Base-by-base conservation (phyloP, 192 early-diverging fungal species). In the Coemansia sp. region DNA sequence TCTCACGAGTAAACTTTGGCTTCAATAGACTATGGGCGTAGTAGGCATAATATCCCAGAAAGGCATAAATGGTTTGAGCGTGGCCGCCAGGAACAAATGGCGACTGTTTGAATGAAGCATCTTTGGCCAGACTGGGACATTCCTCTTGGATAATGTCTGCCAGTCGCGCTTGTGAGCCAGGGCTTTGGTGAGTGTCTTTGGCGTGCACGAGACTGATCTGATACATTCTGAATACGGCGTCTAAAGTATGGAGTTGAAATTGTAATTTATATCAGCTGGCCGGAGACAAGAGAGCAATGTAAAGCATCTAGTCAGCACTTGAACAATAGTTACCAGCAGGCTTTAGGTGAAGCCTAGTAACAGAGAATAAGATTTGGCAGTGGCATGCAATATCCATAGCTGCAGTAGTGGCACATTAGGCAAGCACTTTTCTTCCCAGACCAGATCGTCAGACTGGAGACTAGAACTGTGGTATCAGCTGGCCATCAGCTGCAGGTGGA, bases 81-180 rank as follows among this genome's bases (percentile, higher is more conserved):
- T 95, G 90, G 20, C 92, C 90, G 52, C 83, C 89, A 49, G 77
- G 80, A 26, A 98, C 84, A 64, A 86, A 87, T 15, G 78, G 72
- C 14, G 93, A 91, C 8, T 93, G 90, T 12, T 60, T 58, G 65
- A 87, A 96, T 3, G 71, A 58, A 17, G 72, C 64, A 6, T 67
- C 61, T 2, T 79, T 84, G 11, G 83, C 56, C 18, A 90, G 63
- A 6, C 78, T 81, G 3, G 87, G 86, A 34, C 88, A 90, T 24
- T 68, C 64, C 4, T 68, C 56, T 3, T 38, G 61, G 12, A 83
- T 53, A 14, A 70, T 51, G 17, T 76, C 63, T 14, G 68, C 71
- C 9, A 82, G 47, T 15, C 37, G 18, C 55, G 40, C 60, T 40
- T 67, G 55, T n/a, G 63, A 64, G 12, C 23, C 31, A 15, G 34